Percentiles rank a stretch among this genome's conserved stretches.
Conservation (phyloP, 495 filamentous ascomycete species). For the Penicillium canariense region DNA sequence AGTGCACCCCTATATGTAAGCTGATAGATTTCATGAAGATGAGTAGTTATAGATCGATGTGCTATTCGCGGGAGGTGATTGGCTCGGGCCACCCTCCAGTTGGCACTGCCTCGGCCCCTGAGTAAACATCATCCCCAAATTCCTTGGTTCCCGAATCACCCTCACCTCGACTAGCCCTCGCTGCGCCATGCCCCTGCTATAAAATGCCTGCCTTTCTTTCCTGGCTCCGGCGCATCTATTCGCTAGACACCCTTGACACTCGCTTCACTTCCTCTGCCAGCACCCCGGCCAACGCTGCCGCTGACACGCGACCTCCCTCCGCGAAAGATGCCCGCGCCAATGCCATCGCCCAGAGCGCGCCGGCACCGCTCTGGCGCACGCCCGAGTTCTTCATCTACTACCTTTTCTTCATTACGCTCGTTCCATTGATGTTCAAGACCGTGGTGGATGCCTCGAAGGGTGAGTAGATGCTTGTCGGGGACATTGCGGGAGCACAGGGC, state of each 20-base stretch:
- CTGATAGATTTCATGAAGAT: not conserved
- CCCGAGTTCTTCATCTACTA: conserved; percentile 86
- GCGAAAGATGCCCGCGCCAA: conserved; percentile 47
- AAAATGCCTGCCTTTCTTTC: conserved; percentile 37
- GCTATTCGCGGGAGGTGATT: conserved; percentile 9
- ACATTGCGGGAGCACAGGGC: not conserved
- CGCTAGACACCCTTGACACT: conserved; percentile 89
- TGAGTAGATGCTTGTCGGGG: conserved; percentile 33
- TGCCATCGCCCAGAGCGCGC: conserved; percentile 42
- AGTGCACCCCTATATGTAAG: not conserved
- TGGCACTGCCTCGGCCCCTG: conserved; percentile 15
- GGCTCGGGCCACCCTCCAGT: not conserved
- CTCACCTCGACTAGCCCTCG: not conserved
- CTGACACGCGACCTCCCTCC: conserved; percentile 41
- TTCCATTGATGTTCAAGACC: conserved; percentile 90
- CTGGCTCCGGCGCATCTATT: conserved; percentile 60
- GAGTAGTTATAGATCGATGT: conserved; percentile 4
- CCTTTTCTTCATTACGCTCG: conserved; percentile 58
- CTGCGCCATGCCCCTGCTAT: conserved; percentile 34
- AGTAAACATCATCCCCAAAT: not conserved
- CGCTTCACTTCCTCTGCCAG: conserved; percentile 75
- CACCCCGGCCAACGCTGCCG: conserved; percentile 58
- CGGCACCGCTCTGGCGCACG: conserved; percentile 75
- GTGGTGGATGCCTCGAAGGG: conserved; percentile 84
- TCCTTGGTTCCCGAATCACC: conserved; percentile 9